Conservation (phyloP, 768 basidiomycete genomes). For the Suillus variegatus region DNA sequence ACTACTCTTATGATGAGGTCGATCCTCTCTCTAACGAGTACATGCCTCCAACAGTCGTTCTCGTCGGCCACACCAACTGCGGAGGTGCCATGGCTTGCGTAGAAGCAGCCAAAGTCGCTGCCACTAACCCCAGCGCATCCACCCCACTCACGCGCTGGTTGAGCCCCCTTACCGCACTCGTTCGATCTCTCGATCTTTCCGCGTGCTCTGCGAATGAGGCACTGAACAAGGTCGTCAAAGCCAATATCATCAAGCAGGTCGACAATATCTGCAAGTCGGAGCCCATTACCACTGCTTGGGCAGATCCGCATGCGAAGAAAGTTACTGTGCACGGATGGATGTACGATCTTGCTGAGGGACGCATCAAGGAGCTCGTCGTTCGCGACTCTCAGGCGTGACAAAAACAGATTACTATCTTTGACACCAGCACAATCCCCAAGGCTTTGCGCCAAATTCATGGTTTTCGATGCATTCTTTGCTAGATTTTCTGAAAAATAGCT, state of each 20-base stretch:
- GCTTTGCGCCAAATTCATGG: neutral
- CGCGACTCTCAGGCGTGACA: neutral
- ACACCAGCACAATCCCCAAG: neutral
- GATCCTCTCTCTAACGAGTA: conserved; percentile 10
- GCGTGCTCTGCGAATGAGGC: conserved; percentile 37
- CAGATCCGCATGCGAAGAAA: conserved; percentile 29
- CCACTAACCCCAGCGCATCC: conserved; percentile 19
- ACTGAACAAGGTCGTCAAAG: conserved; percentile 51
- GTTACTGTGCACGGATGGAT: conserved; percentile 77
- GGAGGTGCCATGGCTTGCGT: conserved; percentile 71
- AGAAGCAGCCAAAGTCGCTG: conserved; percentile 40
- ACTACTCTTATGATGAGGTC: conserved; percentile 35
- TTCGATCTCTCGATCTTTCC: conserved; percentile 44
- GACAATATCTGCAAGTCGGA: conserved; percentile 49
- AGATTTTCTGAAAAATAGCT: neutral
- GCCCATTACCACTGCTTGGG: conserved; percentile 49
- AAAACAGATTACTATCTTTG: neutral
- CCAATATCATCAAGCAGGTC: conserved; percentile 62
- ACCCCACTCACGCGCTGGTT: conserved; percentile 72
- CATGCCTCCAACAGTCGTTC: conserved; percentile 51
- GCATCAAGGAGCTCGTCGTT: conserved; percentile 52
- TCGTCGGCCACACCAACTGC: conserved; percentile 84
- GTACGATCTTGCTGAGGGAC: conserved; percentile 63
- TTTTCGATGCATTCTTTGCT: neutral
- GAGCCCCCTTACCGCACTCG: conserved; percentile 58